These are phyloP conservation scores for Neonectria neomacrospora DNA, from an alignment of 2,329 filamentous ascomycete genomes.

Conservation along the genomic window DNA sequence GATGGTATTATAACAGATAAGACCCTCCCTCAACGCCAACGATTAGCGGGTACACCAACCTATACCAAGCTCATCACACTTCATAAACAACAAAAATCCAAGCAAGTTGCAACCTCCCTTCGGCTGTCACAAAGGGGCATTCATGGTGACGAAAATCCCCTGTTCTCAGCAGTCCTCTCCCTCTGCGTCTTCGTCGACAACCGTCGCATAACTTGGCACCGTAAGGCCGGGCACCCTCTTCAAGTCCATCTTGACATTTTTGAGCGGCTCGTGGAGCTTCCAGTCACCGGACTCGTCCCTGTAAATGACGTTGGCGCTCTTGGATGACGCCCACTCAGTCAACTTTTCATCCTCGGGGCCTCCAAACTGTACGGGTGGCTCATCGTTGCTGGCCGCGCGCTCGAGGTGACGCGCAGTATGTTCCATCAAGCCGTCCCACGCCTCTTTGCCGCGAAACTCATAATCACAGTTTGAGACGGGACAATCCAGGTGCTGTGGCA, in stretches of 20 bases:
- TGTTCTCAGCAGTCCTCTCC: conserved; percentile 39
- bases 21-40: conserved; percentile 13
- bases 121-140: not conserved
- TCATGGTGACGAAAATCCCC: not conserved
- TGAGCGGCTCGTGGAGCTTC: conserved; percentile 49
- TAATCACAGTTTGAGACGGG: conserved; percentile 68
- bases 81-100: not conserved
- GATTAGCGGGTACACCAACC: conserved; percentile 7
- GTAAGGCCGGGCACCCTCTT: conserved; percentile 23
- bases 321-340: conserved; percentile 53
- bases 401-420: conserved; percentile 87
- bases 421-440: conserved; percentile 88
- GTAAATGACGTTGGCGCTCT: conserved; percentile 53
- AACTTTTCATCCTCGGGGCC: conserved; percentile 52
- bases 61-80: not conserved
- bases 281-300: conserved; percentile 41
- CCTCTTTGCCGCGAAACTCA: conserved; percentile 69
- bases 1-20: conserved; percentile 15
- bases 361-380: conserved; percentile 52
- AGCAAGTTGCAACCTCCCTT: conserved; percentile 4
- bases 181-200: conserved; percentile 44
- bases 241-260: conserved; percentile 29
- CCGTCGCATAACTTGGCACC: conserved; percentile 13
- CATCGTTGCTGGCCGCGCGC: conserved; percentile 45
- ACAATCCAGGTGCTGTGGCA: conserved; percentile 71